phyloP scores from a whole-genome alignment of 768 basidiomycete genomes.

The Pholiota conissans region DNA sequence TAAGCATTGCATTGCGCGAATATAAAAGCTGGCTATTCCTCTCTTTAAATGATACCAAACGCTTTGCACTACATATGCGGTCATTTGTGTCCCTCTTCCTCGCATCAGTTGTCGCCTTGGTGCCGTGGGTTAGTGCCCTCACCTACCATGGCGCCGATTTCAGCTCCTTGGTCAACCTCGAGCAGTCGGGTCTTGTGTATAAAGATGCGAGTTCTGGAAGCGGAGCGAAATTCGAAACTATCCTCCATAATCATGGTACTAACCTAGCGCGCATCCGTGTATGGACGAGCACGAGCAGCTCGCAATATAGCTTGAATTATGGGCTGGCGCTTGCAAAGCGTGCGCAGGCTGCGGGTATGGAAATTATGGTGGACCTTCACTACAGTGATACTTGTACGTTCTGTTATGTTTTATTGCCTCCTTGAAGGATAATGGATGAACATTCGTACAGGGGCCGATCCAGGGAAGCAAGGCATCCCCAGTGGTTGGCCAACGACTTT shows the following conservation, averaged over 20 bases:
- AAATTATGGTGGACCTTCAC: slow-evolving; percentile 56
- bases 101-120: slow-evolving; percentile 19
- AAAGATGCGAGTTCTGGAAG: slow-evolving; percentile 31
- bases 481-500: slow-evolving; percentile 54
- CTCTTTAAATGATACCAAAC: neutral
- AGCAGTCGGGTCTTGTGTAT: slow-evolving; percentile 46
- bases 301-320: slow-evolving; percentile 50
- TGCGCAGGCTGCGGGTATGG: slow-evolving; percentile 56
- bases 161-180: slow-evolving; percentile 52
- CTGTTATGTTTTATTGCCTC: no score
- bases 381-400: slow-evolving; percentile 62
- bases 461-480: slow-evolving; percentile 61
- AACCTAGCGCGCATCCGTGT: slow-evolving; percentile 61
- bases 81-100: slow-evolving; percentile 19
- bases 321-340: slow-evolving; percentile 55
- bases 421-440: no score
- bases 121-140: slow-evolving; percentile 31
- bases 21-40: neutral
- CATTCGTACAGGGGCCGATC: slow-evolving; percentile 58
- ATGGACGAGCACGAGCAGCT: slow-evolving; percentile 59
- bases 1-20: neutral
- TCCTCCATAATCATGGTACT: slow-evolving; percentile 51
- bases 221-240: slow-evolving; percentile 45
- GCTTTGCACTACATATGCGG: slow-evolving; percentile 20
- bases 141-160: slow-evolving; percentile 57